phyloP scores from a whole-genome alignment of 2,329 filamentous ascomycete species.

The Exophiala sideris region DNA sequence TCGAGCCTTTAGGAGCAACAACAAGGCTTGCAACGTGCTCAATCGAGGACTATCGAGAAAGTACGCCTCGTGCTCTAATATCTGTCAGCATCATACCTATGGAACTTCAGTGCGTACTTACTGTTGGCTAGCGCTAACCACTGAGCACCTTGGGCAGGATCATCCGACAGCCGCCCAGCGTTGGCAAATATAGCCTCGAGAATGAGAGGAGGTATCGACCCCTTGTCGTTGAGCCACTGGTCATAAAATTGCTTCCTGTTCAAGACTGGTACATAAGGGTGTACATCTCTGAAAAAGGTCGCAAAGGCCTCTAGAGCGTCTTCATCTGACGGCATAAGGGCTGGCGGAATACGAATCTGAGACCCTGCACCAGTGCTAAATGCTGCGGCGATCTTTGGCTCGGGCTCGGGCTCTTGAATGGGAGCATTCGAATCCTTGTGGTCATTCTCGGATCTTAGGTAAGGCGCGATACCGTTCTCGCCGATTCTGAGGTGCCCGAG shows the following conservation, averaged over 20 bases:
- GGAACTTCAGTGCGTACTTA: slow-evolving; percentile 44
- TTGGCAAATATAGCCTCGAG: slow-evolving; percentile 91
- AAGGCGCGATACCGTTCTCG: slow-evolving; percentile 81
- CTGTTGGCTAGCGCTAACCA: slow-evolving; percentile 89
- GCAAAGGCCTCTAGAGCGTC: slow-evolving; percentile 81
- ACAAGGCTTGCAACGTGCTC: slow-evolving; percentile 84
- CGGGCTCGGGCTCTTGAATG: slow-evolving; percentile 68
- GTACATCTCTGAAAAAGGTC: slow-evolving; percentile 84
- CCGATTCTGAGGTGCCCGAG: slow-evolving; percentile 85
- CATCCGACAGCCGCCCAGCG: slow-evolving; percentile 76
- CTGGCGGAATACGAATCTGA: slow-evolving; percentile 82
- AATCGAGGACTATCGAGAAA: slow-evolving; percentile 90
- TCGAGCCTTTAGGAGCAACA: slow-evolving; percentile 84
- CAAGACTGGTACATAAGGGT: slow-evolving; percentile 87
- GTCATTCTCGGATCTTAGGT: slow-evolving; percentile 66
- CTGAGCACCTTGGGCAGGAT: slow-evolving; percentile 78
- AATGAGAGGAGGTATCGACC: slow-evolving; percentile 83
- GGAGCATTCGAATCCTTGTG: slow-evolving; percentile 53
- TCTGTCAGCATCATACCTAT: slow-evolving; percentile 27
- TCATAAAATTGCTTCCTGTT: slow-evolving; percentile 79
- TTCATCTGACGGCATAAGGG: slow-evolving; percentile 86
- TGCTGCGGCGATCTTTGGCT: slow-evolving; percentile 64
- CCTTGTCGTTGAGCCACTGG: slow-evolving; percentile 79
- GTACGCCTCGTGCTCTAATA: slow-evolving; percentile 76
- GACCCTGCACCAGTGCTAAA: slow-evolving; percentile 64